phyloP scores from a whole-genome alignment of 2,329 filamentous ascomycete species.

The Bipolaris victoriae region DNA sequence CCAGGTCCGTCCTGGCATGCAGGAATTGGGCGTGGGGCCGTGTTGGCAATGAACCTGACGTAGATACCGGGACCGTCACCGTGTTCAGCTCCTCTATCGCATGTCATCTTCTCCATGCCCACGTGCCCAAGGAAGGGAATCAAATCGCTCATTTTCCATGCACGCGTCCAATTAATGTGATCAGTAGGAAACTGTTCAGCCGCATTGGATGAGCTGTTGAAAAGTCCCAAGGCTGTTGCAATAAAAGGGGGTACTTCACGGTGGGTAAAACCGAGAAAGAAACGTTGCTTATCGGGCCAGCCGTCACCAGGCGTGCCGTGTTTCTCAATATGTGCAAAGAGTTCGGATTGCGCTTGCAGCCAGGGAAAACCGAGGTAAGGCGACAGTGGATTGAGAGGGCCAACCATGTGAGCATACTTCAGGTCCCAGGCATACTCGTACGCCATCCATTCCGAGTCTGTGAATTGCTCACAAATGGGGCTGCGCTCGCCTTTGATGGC shows the following conservation, averaged over 20 bases:
- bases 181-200: slow-evolving; percentile 68
- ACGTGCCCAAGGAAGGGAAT: slow-evolving; percentile 70
- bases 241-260: slow-evolving; percentile 71
- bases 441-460: slow-evolving; percentile 66
- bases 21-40: slow-evolving; percentile 56
- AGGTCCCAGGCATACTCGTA: slow-evolving; percentile 69
- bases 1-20: slow-evolving; percentile 57
- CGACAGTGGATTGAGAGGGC: slow-evolving; percentile 64
- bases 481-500: slow-evolving; percentile 65
- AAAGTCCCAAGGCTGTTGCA: slow-evolving; percentile 69
- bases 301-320: slow-evolving; percentile 51
- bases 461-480: slow-evolving; percentile 64
- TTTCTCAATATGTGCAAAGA: slow-evolving; percentile 33
- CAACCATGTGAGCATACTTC: slow-evolving; percentile 68
- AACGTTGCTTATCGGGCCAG: slow-evolving; percentile 56
- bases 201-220: slow-evolving; percentile 69
- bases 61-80: slow-evolving; percentile 53
- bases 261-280: slow-evolving; percentile 72
- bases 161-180: slow-evolving; percentile 63
- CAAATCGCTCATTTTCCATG: slow-evolving; percentile 67
- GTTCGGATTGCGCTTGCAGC: slow-evolving; percentile 64
- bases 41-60: slow-evolving; percentile 60
- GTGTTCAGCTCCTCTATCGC: slow-evolving; percentile 59
- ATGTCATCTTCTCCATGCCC: slow-evolving; percentile 68
- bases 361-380: slow-evolving; percentile 68